phyloP scores from a whole-genome alignment of 371 early-diverging fungal genomes.

The Coemansia linderi region DNA sequence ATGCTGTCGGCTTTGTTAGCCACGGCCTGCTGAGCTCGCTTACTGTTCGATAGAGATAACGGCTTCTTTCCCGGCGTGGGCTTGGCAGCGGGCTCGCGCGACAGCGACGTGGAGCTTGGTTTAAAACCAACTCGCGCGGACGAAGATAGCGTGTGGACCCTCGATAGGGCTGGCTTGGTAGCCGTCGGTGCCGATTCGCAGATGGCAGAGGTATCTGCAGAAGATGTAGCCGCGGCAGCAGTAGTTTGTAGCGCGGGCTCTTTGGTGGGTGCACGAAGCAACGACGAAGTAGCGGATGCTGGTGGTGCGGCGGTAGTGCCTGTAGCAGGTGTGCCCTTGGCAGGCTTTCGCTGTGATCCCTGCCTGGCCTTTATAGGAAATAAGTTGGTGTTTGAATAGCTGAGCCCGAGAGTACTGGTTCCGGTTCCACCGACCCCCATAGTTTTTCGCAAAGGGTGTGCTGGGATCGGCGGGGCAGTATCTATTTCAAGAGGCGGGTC shows the following conservation, averaged over 20 bases:
- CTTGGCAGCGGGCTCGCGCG: conserved; percentile 6
- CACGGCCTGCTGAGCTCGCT: conserved; percentile 1
- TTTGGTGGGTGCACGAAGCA: neutral
- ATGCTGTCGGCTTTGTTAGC: conserved; percentile 29
- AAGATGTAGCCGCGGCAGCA: neutral
- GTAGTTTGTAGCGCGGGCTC: neutral
- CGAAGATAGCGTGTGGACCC: neutral
- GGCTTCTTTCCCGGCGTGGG: neutral
- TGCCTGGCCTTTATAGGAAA: conserved; percentile 38
- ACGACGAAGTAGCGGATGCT: neutral
- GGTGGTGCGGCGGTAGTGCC: neutral
- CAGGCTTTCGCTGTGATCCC: conserved; percentile 14
- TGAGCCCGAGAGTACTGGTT: conserved; percentile 49
- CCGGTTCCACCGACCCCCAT: conserved; percentile 53
- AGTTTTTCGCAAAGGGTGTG: conserved; percentile 33
- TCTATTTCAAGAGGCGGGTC: conserved; percentile 12
- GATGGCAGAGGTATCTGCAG: neutral
- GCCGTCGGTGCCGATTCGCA: neutral
- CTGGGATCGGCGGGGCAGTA: conserved; percentile 28
- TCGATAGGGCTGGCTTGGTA: neutral
- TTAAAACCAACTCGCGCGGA: neutral
- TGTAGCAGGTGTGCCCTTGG: conserved; percentile 7
- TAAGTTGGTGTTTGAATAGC: conserved; percentile 38
- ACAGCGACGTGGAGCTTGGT: neutral
- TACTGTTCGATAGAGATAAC: conserved; percentile 7